Conservation (phyloP, 1,284 basidiomycete genomes). For the Vanrija pseudolonga region DNA sequence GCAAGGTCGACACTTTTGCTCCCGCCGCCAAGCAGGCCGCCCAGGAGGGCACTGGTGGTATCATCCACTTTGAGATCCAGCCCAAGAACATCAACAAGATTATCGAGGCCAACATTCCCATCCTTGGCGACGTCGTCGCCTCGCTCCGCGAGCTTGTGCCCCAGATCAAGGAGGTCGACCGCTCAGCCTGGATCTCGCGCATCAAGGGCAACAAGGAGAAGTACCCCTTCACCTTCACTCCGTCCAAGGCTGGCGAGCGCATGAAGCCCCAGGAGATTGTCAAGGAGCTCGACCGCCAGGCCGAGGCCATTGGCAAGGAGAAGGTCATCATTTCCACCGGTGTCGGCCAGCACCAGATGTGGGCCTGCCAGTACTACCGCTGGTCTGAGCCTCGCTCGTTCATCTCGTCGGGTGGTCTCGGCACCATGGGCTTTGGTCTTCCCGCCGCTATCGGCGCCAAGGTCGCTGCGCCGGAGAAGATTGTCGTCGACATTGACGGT, state of each 20-base stretch:
- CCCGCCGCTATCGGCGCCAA: conserved; percentile 94
- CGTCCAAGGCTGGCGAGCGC: conserved; percentile 61
- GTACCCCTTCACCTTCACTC: conserved; percentile 86
- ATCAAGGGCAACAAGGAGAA: conserved; percentile 80
- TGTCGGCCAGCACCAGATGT: conserved; percentile 99
- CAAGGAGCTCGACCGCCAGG: conserved; percentile 80
- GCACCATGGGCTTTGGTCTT: conserved; percentile 96
- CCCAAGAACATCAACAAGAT: conserved; percentile 99
- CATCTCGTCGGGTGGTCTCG: conserved; percentile 95
- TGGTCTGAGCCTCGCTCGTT: conserved; percentile 84
- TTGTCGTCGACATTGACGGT: conserved; percentile 92
- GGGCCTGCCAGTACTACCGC: conserved; percentile 91
- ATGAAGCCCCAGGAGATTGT: conserved; percentile 98
- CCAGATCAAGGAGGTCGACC: conserved; percentile 61
- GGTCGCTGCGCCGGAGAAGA: conserved; percentile 89
- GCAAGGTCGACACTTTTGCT: conserved; percentile 83
- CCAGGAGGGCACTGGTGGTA: conserved; percentile 79
- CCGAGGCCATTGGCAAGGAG: conserved; percentile 64
- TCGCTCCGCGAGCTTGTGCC: conserved; percentile 81
- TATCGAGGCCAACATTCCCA: conserved; percentile 86
- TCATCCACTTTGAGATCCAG: conserved; percentile 98
- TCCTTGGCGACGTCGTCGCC: conserved; percentile 86
- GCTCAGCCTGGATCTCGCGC: conserved; percentile 75
- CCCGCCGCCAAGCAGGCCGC: conserved; percentile 87
- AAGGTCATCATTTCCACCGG: conserved; percentile 87